Evolutionary conservation across 2,329 filamentous ascomycete species (phyloP), one percentile per base, ranked within the genome.

Genomic region (Epicoccum nigrum): DNA sequence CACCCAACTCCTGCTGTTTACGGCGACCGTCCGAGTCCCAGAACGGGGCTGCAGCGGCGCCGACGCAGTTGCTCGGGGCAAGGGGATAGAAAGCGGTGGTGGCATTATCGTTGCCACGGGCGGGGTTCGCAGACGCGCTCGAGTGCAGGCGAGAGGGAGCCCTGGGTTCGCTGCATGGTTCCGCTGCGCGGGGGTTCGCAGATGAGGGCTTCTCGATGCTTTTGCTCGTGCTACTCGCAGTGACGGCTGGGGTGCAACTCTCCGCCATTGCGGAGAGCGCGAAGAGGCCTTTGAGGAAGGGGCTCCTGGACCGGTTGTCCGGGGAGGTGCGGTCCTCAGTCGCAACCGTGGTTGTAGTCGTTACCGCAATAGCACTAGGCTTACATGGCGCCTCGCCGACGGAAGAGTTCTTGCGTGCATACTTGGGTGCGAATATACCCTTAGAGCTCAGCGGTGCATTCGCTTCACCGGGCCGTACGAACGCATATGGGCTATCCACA

Each of bases 401-500:
- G n/a, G n/a, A 19, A 4, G 48, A 37, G 34, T 41, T 45, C 31
- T 46, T 45, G 42, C 42, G 37, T 11, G 47, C 23, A 23, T 12
- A 27, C n/a, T 31, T 13, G 7, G 19, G 23, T 23, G 32, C 16
- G 6, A 23, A 28, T 25, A 40, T 13, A 19, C 21, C 19, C 20
- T 45, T 23, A 9, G 42, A 44, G 25, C 34, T 48, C 7, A 47
- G 35, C 25, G 49, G 43, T 37, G 51, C 45, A 12, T 32, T 44
- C 7, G 37, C 42, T 13, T 44, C 37, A 11, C 17, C 40, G n/a
- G 44, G 28, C 21, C 54, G 47, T 33, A 62, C 43, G 12, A 32
- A 34, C 37, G 53, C 57, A 33, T 59, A 57, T 8, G 59, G 54
- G 11, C 58, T 46, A 25, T 60, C 46, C 39, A 57, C 56, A 5